Conservation (phyloP, 805 yeast species). For the Starmerella etchellsii region DNA sequence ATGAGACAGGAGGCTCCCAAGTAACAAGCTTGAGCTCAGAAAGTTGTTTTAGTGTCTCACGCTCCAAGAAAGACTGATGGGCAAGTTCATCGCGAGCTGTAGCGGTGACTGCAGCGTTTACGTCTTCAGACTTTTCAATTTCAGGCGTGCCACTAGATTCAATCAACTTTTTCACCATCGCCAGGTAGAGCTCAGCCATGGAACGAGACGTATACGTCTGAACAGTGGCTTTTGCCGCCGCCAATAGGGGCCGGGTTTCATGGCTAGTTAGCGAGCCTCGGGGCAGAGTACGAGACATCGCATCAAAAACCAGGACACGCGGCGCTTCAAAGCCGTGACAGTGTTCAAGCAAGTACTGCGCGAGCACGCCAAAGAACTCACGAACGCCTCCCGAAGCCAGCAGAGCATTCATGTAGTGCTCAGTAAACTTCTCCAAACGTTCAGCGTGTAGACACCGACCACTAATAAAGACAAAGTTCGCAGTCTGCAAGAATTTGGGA, state of each 20-base stretch:
- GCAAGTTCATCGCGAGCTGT: not conserved
- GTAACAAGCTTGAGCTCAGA: not conserved
- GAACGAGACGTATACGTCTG: conserved; percentile 15
- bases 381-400: conserved; percentile 25
- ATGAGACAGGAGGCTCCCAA: not conserved
- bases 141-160: not conserved
- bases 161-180: not conserved
- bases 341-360: conserved; percentile 37
- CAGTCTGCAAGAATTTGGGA: conserved; percentile 51
- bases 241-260: conserved; percentile 10
- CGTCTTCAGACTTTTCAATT: not conserved
- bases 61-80: not conserved
- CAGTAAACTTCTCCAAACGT: conserved; percentile 26
- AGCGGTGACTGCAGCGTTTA: not conserved
- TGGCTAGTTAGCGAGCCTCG: conserved; percentile 1
- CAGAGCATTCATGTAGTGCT: conserved; percentile 34
- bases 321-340: conserved; percentile 50
- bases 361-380: conserved; percentile 24
- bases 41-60: not conserved
- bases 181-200: conserved; percentile 13
- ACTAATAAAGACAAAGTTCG: conserved; percentile 36
- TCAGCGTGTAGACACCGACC: conserved; percentile 47
- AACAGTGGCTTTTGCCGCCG: conserved; percentile 13
- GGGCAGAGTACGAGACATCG: conserved; percentile 6
- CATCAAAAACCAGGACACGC: conserved; percentile 11